phyloP scores from a whole-genome alignment of 331 rosid species.

The Rosa hybrid region DNA sequence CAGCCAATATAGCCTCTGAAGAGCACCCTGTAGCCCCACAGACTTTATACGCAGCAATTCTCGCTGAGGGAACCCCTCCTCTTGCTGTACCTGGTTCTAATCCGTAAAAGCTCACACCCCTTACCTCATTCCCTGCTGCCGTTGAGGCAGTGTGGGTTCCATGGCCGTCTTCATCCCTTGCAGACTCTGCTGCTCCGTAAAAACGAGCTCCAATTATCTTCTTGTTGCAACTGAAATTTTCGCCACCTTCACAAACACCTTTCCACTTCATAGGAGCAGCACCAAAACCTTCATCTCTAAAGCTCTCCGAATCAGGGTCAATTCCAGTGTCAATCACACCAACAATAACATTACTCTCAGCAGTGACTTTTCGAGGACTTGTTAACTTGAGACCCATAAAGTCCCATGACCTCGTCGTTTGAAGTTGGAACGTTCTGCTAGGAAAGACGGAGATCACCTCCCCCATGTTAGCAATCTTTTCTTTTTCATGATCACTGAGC shows the following conservation, averaged over 20 bases:
- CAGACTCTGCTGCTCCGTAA: neutral
- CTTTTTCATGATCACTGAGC: neutral
- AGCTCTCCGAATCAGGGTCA: neutral
- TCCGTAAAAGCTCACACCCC: neutral
- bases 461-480: neutral
- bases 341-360: conserved; percentile 4
- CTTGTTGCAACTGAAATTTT: neutral
- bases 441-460: neutral
- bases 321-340: neutral
- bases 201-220: conserved; percentile 16
- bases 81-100: conserved; percentile 12
- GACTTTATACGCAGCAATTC: conserved; percentile 15
- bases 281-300: conserved; percentile 4
- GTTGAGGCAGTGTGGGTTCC: conserved; percentile 26
- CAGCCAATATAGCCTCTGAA: conserved; percentile 7
- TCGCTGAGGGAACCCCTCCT: conserved; percentile 18
- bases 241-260: conserved; percentile 10
- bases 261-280: neutral
- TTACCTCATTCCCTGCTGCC: conserved; percentile 4
- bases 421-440: neutral
- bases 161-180: conserved; percentile 19
- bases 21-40: neutral
- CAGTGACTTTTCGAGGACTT: neutral
- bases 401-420: conserved; percentile 3
- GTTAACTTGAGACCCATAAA: neutral